Evolutionary conservation across 768 basidiomycete species (phyloP).

Genomic region (Naganishia friedmannii): DNA sequence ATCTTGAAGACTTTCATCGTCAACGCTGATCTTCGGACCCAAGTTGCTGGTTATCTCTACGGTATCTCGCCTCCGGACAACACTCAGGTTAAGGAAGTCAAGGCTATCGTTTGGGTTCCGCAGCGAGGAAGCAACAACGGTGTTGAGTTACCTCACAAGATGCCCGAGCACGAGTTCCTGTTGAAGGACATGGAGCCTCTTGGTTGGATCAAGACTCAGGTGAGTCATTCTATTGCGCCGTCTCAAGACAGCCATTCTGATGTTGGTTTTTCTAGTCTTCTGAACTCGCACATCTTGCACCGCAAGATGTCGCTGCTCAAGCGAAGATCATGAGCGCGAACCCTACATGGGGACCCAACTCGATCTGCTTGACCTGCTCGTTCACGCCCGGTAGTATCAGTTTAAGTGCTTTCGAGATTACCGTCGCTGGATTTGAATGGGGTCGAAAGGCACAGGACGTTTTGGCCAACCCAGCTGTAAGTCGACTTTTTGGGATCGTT

Average conservation of each 20-base stretch:
- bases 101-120: conserved; percentile 91
- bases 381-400: conserved; percentile 99
- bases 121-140: conserved; percentile 93
- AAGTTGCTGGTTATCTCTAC: conserved; percentile 90
- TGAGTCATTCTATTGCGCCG: conserved; percentile 40
- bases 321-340: conserved; percentile 96
- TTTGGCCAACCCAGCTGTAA: conserved; percentile 71
- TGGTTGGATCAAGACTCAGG: conserved; percentile 96
- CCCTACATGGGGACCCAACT: conserved; percentile 87
- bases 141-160: conserved; percentile 80
- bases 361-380: conserved; percentile 87
- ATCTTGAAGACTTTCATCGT: conserved; percentile 88
- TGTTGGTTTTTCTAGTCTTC: conserved; percentile 50
- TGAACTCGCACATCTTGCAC: conserved; percentile 86
- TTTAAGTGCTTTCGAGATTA: conserved; percentile 83
- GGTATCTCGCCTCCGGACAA: conserved; percentile 91
- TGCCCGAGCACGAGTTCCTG: conserved; percentile 92
- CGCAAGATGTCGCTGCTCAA: conserved; percentile 87
- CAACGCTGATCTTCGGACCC: conserved; percentile 89
- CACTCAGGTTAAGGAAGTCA: conserved; percentile 97
- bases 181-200: conserved; percentile 91
- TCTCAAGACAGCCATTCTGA: neutral
- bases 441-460: conserved; percentile 88
- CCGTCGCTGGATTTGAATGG: conserved; percentile 94
- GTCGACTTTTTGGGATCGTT: conserved; percentile 33